Base-by-base conservation (phyloP, 2,329 filamentous ascomycete species). In the Xylaria sp. region DNA sequence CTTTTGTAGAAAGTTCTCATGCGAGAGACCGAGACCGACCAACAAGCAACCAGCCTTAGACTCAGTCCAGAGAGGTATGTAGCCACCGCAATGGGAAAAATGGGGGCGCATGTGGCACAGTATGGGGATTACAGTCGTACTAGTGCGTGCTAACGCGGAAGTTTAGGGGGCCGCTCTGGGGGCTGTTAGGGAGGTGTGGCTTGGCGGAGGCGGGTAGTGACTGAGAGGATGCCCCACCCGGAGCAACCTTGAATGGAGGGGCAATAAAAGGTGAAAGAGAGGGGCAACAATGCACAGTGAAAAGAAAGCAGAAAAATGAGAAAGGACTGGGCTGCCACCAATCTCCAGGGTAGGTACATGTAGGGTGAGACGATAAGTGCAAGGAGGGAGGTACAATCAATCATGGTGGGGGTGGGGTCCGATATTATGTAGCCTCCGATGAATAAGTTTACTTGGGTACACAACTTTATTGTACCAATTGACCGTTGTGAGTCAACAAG, bases 331-430 rank as follows among this genome's bases (percentile, higher is more conserved):
- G 55, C 19, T 21, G 4, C 36, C 7, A 8, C 30, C 53, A 32
- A 21, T 14, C 32, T 64, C 42, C 53, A 64, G 61, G 61, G 61
- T 58, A 58, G 53, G 61, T n/a, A n/a, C n/a, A n/a, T n/a, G n/a
- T 32, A 8, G 39, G 39, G 39, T 42, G 39, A 55, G 19, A 30
- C 11, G 50, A 53, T 27, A 53, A 54, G 14, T 12, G 5, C 24
- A 19, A n/a, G n/a, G n/a, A n/a, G n/a, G 7, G 4, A 61, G 32
- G 58, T 51, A 65, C 48, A n/a, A n/a, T n/a, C 11, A 59, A 21
- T 17, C 65, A 60, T 70, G 61, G 68, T 70, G 68, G 68, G 68
- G 68, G 68, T 54, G 68, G 68, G 61, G 27, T 24, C 34, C 7
- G 11, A 42, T 42, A 8, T 27, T 17, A 48, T 14, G 34, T 17